Base-by-base conservation (phyloP, 805 yeast genomes). In the Metschnikowia shivogae region DNA sequence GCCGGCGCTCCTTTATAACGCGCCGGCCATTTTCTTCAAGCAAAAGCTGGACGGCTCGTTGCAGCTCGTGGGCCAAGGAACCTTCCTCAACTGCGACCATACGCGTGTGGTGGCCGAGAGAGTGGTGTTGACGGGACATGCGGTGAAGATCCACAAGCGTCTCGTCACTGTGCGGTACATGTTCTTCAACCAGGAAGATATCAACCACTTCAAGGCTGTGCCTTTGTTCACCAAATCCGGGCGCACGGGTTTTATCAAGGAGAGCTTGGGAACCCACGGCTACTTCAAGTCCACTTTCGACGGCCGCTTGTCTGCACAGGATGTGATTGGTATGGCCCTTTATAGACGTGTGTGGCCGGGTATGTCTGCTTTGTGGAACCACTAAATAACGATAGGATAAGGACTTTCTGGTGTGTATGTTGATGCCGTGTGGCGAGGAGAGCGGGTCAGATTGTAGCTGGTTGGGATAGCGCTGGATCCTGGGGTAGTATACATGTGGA, bases 181-280 rank as follows among this genome's bases (percentile, higher is more conserved):
- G 99, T 93, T 93, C 74, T 92, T 92, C 82, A 88, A 84, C 59
- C 70, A 87, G 9, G 88, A 86, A 39, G 99, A 93, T 62, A 86
- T 95, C 54, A 79, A 78, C 53, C 86, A 86, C 80, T 93, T 84
- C 77, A 87, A 86, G 68, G 84, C 90, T 4, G 85, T 93, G 54
- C 98, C 98, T 35, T 70, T 93, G 49, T 93, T 89, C 66, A 90
- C 98, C 34, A 89, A 87, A 64, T 77, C 83, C 57, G 99, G 99
- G 41, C 82, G 97, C 65, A 76, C 89, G 17, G 99, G 99, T 44
- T 86, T 86, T 65, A 92, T 95, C 63, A 92, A 88, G 67, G 97
- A 92, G 64, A 80, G 90, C 61, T 75, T 93, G 72, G 99, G 99
- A 69, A 93, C 99, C 1, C 99, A 93, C 63, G 99, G 99, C 52